Evolutionary conservation across 345 rosid genomes (phyloP).

Genomic region (Populus davidiana): DNA sequence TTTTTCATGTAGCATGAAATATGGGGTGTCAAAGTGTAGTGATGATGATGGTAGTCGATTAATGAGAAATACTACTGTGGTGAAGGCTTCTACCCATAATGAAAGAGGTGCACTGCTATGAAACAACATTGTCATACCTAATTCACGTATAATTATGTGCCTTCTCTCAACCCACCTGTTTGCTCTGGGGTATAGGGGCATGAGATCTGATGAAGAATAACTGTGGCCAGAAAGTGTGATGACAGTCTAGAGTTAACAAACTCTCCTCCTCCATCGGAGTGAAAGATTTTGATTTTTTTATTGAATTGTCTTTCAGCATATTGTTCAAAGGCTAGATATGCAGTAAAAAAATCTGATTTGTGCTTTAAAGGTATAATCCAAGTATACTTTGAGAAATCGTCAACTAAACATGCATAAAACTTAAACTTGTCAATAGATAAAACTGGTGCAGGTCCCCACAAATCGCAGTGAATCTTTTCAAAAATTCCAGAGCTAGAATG

Average conservation of each 20-base stretch:
- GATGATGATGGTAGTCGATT: not conserved
- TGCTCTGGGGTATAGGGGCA: not conserved
- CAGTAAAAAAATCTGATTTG: not conserved
- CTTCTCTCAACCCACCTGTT: not conserved
- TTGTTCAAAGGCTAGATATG: not conserved
- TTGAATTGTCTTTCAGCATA: not conserved
- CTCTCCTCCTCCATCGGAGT: not conserved
- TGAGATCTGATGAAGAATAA: not conserved
- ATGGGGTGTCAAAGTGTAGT: not conserved
- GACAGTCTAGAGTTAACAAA: not conserved
- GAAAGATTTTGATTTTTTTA: not conserved
- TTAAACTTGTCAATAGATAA: not conserved
- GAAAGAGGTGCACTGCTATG: not conserved
- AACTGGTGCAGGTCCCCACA: not conserved
- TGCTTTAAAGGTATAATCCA: not conserved
- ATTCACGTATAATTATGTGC: not conserved
- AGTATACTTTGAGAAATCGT: not conserved
- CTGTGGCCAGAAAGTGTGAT: not conserved
- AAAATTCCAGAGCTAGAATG: not conserved
- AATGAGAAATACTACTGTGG: not conserved
- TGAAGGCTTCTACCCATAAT: not conserved
- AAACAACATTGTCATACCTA: conserved; percentile 5
- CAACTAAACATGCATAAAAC: not conserved
- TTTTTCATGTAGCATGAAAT: not conserved
- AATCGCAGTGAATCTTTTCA: not conserved